Percentiles rank a stretch among this genome's conserved stretches.
Conservation (phyloP, 2,329 filamentous ascomycete genomes). For the Neofusicoccum sp. region DNA sequence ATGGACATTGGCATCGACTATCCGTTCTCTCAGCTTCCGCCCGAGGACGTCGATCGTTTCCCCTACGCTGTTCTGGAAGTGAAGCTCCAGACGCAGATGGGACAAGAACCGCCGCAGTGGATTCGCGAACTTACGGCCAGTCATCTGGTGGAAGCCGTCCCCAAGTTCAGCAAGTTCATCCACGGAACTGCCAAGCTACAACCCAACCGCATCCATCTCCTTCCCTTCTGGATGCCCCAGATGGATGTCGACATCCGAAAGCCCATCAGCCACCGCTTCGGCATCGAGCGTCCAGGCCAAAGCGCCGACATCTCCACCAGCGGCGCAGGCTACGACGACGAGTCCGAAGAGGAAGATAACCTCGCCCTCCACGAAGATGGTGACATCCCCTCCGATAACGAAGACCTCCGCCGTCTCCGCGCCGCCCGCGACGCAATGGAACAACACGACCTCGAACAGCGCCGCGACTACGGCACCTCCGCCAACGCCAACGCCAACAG, state of each 20-base stretch:
- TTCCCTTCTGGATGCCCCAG: slow-evolving; percentile 97
- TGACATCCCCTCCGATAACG: slow-evolving; percentile 39
- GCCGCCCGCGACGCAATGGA: slow-evolving; percentile 52
- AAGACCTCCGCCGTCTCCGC: slow-evolving; percentile 48
- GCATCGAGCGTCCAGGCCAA: slow-evolving; percentile 76
- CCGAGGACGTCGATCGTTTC: slow-evolving; percentile 84
- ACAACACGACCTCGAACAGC: slow-evolving; percentile 50
- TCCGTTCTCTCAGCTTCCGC: slow-evolving; percentile 84
- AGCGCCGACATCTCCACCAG: slow-evolving; percentile 75
- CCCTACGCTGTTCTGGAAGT: slow-evolving; percentile 96
- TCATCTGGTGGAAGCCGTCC: slow-evolving; percentile 96
- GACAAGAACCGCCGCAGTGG: slow-evolving; percentile 94
- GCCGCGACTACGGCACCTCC: slow-evolving; percentile 44
- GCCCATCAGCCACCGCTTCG: slow-evolving; percentile 81
- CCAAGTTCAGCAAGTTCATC: slow-evolving; percentile 99
- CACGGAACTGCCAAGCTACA: slow-evolving; percentile 89
- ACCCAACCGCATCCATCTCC: slow-evolving; percentile 78
- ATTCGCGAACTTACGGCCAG: slow-evolving; percentile 89
- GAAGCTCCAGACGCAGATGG: slow-evolving; percentile 93
- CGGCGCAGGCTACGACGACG: slow-evolving; percentile 73
- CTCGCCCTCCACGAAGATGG: slow-evolving; percentile 30
- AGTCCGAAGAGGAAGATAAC: slow-evolving; percentile 61
- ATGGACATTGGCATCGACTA: slow-evolving; percentile 98
- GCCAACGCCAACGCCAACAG: slow-evolving; percentile 34
- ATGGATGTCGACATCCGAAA: slow-evolving; percentile 98